These are phyloP conservation scores for Phialophora verrucosa DNA, from an alignment of 2,329 filamentous ascomycete genomes.

Conservation along the genomic window DNA sequence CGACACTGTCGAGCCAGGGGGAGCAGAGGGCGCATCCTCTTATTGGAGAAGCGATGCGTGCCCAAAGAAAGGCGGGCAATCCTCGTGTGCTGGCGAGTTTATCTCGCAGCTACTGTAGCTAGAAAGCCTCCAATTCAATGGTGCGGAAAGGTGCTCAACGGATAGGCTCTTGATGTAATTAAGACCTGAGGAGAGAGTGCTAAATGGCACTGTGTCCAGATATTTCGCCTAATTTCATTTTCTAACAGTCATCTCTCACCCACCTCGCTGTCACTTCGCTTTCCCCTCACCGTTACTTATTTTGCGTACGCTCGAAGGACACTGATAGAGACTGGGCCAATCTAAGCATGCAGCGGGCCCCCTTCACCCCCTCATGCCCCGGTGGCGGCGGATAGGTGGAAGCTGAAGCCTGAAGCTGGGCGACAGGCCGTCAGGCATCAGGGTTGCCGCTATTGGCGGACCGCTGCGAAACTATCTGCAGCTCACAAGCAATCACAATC, in stretches of 20 bases:
- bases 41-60: slow-evolving; percentile 5
- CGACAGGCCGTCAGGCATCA: background rate
- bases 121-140: background rate
- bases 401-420: background rate
- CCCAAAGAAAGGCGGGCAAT: slow-evolving; percentile 1
- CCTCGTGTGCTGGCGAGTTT: background rate
- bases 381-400: background rate
- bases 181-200: background rate
- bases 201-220: background rate
- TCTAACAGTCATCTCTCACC: background rate
- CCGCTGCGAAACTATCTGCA: background rate
- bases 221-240: background rate
- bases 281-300: background rate
- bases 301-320: background rate
- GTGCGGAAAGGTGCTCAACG: background rate
- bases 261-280: background rate
- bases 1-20: background rate
- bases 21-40: background rate
- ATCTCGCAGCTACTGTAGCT: background rate
- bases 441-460: background rate
- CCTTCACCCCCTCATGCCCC: background rate
- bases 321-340: background rate
- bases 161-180: background rate
- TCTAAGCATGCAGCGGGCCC: background rate
- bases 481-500: background rate